phyloP scores from a whole-genome alignment of 306 rosid species.

The Glycine latifolia region DNA sequence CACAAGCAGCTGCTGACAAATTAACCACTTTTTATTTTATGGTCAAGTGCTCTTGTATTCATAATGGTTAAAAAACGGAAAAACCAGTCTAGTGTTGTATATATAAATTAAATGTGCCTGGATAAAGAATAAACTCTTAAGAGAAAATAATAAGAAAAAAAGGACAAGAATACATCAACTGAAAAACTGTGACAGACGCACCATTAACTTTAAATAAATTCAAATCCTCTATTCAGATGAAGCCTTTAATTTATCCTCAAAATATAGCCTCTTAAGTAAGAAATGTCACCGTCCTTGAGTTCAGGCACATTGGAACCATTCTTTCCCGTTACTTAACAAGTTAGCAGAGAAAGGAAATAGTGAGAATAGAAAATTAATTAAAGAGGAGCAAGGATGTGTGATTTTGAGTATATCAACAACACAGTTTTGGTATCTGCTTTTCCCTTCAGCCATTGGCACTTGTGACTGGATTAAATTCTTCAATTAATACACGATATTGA shows the following conservation, averaged over 20 bases:
- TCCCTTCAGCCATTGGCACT: neutral
- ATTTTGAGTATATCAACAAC: neutral
- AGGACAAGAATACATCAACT: slow-evolving; percentile 41
- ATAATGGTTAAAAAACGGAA: slow-evolving; percentile 24
- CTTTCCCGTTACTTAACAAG: neutral
- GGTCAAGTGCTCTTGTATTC: slow-evolving; percentile 39
- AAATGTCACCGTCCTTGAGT: neutral
- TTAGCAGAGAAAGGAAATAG: neutral
- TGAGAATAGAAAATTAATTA: neutral
- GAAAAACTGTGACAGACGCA: neutral
- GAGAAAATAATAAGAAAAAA: slow-evolving; percentile 33
- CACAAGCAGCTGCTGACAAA: slow-evolving; percentile 44
- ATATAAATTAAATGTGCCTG: slow-evolving; percentile 6
- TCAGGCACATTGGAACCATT: slow-evolving; percentile 18
- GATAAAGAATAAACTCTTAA: slow-evolving; percentile 40
- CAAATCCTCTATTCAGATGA: slow-evolving; percentile 4
- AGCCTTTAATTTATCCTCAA: slow-evolving; percentile 4
- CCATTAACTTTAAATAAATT: slow-evolving; percentile 11
- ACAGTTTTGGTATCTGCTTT: slow-evolving; percentile 1
- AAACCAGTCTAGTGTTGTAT: slow-evolving; percentile 2
- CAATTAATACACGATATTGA: slow-evolving; percentile 36
- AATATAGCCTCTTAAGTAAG: neutral
- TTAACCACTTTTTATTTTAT: slow-evolving; percentile 42
- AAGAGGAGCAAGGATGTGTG: neutral
- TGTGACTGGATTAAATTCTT: slow-evolving; percentile 16